A percentile compares a stretch with the other conserved stretches of the same genome.
phyloP scores from a whole-genome alignment of 2,329 filamentous ascomycete genomes.

The Microdochium trichocladiopsis region DNA sequence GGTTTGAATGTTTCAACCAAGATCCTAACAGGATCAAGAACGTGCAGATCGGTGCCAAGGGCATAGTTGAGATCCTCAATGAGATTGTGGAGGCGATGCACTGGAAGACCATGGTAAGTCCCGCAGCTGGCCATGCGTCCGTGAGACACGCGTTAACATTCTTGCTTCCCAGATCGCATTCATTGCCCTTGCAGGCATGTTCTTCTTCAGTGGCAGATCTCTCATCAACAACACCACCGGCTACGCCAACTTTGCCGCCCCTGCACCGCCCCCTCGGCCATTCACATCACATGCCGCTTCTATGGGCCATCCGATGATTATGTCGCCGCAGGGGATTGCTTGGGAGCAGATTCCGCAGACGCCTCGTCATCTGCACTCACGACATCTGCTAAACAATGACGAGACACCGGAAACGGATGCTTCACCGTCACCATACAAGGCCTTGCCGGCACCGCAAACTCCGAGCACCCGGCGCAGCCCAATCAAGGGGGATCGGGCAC shows the following conservation, averaged over 20 bases:
- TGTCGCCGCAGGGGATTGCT: constrained; percentile 3
- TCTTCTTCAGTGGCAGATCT: constrained; percentile 19
- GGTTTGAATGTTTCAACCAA: constrained; percentile 82
- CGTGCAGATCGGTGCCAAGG: constrained; percentile 76
- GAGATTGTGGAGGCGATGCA: constrained; percentile 87
- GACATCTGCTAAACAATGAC: constrained; percentile 12
- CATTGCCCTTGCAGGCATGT: constrained; percentile 16
- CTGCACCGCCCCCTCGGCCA: constrained; percentile 9
- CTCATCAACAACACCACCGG: constrained; percentile 17
- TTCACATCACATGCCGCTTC: constrained; percentile 6
- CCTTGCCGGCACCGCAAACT: constrained; percentile 34
- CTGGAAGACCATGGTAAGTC: constrained; percentile 61
- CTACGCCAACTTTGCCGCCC: constrained; percentile 12
- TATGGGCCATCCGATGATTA: constrained; percentile 8
- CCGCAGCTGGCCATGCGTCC: not conserved
- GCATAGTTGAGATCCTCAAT: constrained; percentile 89
- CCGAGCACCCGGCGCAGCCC: constrained; percentile 40
- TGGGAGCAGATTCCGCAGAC: constrained; percentile 19
- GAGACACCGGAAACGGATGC: constrained; percentile 40
- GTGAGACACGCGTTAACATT: constrained; percentile 7
- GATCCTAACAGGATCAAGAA: constrained; percentile 73
- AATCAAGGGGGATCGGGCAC: constrained; percentile 37
- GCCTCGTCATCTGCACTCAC: constrained; percentile 12
- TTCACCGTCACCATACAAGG: constrained; percentile 34
- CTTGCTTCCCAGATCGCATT: constrained; percentile 11